These are phyloP conservation scores for Avena eriantha DNA, from an alignment of 176 grass and related monocot genomes.

Conservation along the genomic window DNA sequence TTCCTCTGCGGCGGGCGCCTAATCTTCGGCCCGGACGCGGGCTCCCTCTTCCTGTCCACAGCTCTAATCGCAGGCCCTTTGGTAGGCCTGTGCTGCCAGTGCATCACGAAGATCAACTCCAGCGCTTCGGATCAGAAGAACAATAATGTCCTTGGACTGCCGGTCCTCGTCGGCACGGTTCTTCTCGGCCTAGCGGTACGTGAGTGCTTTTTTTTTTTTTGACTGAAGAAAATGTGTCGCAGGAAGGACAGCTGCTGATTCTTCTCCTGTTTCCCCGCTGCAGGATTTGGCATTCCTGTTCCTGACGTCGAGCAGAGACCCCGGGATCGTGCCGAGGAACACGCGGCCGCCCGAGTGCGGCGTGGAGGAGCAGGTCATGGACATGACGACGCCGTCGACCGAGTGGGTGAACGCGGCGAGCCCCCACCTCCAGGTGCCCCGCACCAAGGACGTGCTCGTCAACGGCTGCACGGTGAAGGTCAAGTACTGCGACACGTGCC, in stretches of 20 bases:
- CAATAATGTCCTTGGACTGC: conserved; percentile 60
- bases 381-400: conserved; percentile 47
- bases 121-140: background rate
- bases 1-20: conserved; percentile 82
- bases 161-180: conserved; percentile 53
- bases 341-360: conserved; percentile 51
- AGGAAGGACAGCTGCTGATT: background rate
- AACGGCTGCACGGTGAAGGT: conserved; percentile 71
- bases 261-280: background rate
- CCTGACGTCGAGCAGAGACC: conserved; percentile 87
- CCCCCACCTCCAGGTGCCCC: conserved; percentile 71
- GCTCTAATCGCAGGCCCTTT: conserved; percentile 62
- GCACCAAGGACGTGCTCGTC: conserved; percentile 67
- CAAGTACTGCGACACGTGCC: conserved; percentile 93
- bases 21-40: conserved; percentile 88
- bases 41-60: conserved; percentile 69
- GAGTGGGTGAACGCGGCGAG: conserved; percentile 77
- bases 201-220: background rate
- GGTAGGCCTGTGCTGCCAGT: conserved; percentile 69
- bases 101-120: conserved; percentile 61
- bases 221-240: background rate
- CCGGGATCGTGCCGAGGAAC: conserved; percentile 88
- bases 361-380: background rate
- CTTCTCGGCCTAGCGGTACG: conserved; percentile 48
- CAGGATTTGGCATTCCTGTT: conserved; percentile 73